These are phyloP conservation scores for Dothistroma septosporum DNA, from an alignment of 2,329 filamentous ascomycete genomes.

Conservation along the genomic window DNA sequence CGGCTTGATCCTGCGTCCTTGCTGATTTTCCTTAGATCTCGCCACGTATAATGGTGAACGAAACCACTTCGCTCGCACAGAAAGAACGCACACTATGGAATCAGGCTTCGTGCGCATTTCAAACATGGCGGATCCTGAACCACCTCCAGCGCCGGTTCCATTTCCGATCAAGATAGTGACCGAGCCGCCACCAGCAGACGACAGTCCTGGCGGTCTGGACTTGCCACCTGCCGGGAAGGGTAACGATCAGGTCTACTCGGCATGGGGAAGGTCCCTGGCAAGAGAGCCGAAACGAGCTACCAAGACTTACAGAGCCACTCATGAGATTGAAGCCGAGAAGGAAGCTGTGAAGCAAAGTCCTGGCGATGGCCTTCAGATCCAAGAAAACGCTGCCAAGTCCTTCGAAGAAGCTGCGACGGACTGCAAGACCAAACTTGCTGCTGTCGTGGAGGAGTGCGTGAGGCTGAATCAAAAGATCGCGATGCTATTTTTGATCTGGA, in stretches of 20 bases:
- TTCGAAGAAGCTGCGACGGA: conserved; percentile 68
- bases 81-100: conserved; percentile 13
- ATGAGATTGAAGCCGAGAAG: conserved; percentile 22
- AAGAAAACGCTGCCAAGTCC: conserved; percentile 42
- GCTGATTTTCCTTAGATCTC: background rate
- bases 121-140: conserved; percentile 14
- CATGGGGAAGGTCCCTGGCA: conserved; percentile 33
- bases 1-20: background rate
- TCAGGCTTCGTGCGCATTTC: conserved; percentile 16
- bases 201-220: conserved; percentile 7
- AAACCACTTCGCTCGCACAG: background rate
- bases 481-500: conserved; percentile 87
- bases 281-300: conserved; percentile 29
- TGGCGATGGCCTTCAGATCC: conserved; percentile 22
- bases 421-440: conserved; percentile 59
- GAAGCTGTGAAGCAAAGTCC: conserved; percentile 16
- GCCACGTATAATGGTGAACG: background rate
- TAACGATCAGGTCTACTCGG: conserved; percentile 26
- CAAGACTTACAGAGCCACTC: conserved; percentile 19
- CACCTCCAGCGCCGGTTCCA: conserved; percentile 24
- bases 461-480: conserved; percentile 76
- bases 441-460: conserved; percentile 61
- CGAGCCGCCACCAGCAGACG: conserved; percentile 13
- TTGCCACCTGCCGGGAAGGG: conserved; percentile 11
- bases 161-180: conserved; percentile 28